Conservation (phyloP, 2,329 filamentous ascomycete genomes). For the Blastomyces emzantsi region DNA sequence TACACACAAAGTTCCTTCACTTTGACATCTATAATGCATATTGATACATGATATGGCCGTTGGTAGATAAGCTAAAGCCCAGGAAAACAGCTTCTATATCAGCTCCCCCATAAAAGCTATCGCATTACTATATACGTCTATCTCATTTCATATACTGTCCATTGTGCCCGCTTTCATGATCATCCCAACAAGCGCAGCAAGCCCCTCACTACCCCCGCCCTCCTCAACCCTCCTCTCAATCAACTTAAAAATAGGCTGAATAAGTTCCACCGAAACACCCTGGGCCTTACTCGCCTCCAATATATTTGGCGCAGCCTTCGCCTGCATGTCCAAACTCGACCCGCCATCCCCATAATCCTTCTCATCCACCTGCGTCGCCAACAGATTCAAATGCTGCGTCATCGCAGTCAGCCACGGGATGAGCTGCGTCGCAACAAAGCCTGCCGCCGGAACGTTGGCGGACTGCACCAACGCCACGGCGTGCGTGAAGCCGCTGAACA, state of each 20-base stretch:
- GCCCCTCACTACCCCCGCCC: neutral
- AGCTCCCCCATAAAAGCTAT: neutral
- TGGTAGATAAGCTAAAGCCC: neutral
- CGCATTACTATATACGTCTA: neutral
- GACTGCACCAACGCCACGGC: constrained; percentile 8
- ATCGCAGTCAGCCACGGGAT: constrained; percentile 2
- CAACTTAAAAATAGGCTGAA: constrained; percentile 1
- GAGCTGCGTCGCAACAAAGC: neutral
- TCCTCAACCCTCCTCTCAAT: neutral
- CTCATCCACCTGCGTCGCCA: constrained; percentile 5
- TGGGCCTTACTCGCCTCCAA: neutral
- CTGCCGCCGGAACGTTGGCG: neutral
- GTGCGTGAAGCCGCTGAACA: constrained; percentile 9
- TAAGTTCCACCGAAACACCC: constrained; percentile 3
- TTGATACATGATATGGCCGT: neutral
- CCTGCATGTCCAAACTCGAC: constrained; percentile 8
- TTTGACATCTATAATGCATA: neutral
- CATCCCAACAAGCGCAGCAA: neutral
- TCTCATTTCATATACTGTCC: neutral
- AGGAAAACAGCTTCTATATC: neutral
- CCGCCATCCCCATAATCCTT: neutral
- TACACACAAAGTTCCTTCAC: no score
- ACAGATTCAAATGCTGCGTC: neutral
- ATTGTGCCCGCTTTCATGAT: neutral
- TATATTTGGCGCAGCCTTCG: neutral